These are phyloP conservation scores for Phtheirospermum japonicum DNA, from an alignment of 257 asterid genomes.

Conservation along the genomic window DNA sequence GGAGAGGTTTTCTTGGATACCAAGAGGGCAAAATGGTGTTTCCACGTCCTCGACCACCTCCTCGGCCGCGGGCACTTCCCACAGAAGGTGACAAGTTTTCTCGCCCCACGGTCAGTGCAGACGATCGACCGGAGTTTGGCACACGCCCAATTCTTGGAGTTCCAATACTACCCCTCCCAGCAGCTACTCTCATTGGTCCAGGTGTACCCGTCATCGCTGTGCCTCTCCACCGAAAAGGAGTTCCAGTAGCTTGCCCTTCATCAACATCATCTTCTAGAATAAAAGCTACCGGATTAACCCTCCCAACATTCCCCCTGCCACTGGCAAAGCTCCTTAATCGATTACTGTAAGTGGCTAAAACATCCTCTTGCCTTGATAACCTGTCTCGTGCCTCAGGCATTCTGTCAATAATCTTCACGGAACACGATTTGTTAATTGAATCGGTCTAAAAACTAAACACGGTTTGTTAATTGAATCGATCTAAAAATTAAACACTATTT, in stretches of 20 bases:
- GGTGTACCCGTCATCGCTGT: constrained; percentile 40
- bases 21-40: constrained; percentile 54
- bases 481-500: neutral
- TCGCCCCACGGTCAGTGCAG: constrained; percentile 36
- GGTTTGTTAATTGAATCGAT: neutral
- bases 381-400: constrained; percentile 71
- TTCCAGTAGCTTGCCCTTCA: constrained; percentile 28
- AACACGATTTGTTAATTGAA: constrained; percentile 3
- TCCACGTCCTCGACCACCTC: constrained; percentile 37
- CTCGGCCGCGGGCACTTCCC: constrained; percentile 43
- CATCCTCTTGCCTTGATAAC: constrained; percentile 41
- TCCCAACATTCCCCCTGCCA: constrained; percentile 26
- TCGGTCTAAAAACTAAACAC: neutral
- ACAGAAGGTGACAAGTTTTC: constrained; percentile 44
- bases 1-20: constrained; percentile 73
- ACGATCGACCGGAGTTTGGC: constrained; percentile 31
- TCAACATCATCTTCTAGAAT: constrained; percentile 37
- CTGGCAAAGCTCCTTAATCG: constrained; percentile 30
- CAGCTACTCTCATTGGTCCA: constrained; percentile 24
- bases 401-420: constrained; percentile 21
- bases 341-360: constrained; percentile 27
- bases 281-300: constrained; percentile 17
- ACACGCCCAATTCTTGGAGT: constrained; percentile 39
- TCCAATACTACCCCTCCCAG: constrained; percentile 34
- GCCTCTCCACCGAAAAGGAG: constrained; percentile 50